Evolutionary conservation across 495 filamentous ascomycete species (phyloP), one percentile per base, ranked within the genome.

Genomic region (Aspergillus ellipticus): DNA sequence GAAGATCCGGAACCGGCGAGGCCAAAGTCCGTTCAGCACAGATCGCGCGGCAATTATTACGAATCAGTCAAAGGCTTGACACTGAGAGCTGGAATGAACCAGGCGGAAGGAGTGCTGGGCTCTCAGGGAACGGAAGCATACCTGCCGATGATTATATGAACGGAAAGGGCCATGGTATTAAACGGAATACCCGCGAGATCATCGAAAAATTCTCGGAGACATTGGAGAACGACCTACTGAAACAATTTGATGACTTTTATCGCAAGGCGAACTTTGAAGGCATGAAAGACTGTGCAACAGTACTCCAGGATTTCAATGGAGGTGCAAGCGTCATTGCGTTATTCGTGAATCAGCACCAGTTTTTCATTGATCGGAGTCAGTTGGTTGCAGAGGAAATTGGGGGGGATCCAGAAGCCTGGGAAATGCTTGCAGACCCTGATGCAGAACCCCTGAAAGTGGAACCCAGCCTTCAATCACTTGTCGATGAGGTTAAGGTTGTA

Each of bases 311-410:
- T 75, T 99, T 99, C 79, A 96, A 91, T 72, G 89, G 90, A 28
- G 95, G 95, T 31, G 83, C 89, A 46, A 96, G 90, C 72, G 94
- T 96, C 46, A 92, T 97, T 64, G 92, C 88, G 26, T 78, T 92
- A 45, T 99, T 96, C 66, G 93, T 99, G 61, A 99, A 99, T 70
- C 95, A 99, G 71, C 95, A 97, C 74, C 88, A 96, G 65, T 97
- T 97, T 73, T 99, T 99, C 74, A 97, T 99, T 62, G 92, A 97
- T 61, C 79, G 89, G 15, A 90, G 87, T 65, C 89, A 95, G 62
- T 75, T 96, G 56, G 86, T 96, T 16, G 91, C 89, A 0, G 95
- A 97, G 58, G 93, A 99, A 66, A 85, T 97, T 16, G 87, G 77
- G 29, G 85, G 84, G 4, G 91, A 96, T 64, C 81, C 82, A 20